Base-by-base conservation (phyloP, 192 early-diverging fungal species). In the Entophlyctis helioformis region DNA sequence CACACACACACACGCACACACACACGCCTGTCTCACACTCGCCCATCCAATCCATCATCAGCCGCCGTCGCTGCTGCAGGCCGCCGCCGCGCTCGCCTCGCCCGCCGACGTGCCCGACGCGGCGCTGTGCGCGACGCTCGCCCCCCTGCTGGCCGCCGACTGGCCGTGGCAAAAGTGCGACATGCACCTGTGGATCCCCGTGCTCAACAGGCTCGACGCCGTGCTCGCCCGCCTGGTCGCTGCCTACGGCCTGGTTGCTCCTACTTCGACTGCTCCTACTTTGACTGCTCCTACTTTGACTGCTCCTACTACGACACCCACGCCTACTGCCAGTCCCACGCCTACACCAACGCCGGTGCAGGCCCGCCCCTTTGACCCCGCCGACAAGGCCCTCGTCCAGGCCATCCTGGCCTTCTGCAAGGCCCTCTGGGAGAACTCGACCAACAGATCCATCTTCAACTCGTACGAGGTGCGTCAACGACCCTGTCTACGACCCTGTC, bases 101-200 rank as follows among this genome's bases (percentile, higher is more conserved):
- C n/a, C n/a, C n/a, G n/a, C n/a, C n/a, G n/a, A n/a, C n/a, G n/a
- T n/a, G n/a, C n/a, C n/a, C n/a, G n/a, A n/a, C n/a, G n/a, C n/a
- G n/a, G n/a, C n/a, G n/a, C n/a, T n/a, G n/a, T n/a, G n/a, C n/a
- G n/a, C n/a, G n/a, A n/a, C n/a, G n/a, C n/a, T n/a, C n/a, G n/a
- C n/a, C n/a, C n/a, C n/a, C n/a, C n/a, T n/a, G n/a, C n/a, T n/a
- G n/a, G n/a, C n/a, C n/a, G n/a, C 21, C 18, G 34, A 27, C 15
- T 91, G 89, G 89, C 62, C 64, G 33, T 87, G 76, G 61, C 82
- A 81, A 31, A 83, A 91, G 42, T 87, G 88, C 36, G 95, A 98
- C 50, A 64, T 98, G 43, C 91, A 84, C 68, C 91, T 94, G 43
- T 98, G 92, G 92, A 86, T 93, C 26, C 61, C 74, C 11, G 89